A percentile compares a stretch with the other conserved stretches of the same genome.
These are phyloP conservation scores for Stemphylium vesicarium DNA, from an alignment of 2,329 filamentous ascomycete species.

Conservation along the genomic window DNA sequence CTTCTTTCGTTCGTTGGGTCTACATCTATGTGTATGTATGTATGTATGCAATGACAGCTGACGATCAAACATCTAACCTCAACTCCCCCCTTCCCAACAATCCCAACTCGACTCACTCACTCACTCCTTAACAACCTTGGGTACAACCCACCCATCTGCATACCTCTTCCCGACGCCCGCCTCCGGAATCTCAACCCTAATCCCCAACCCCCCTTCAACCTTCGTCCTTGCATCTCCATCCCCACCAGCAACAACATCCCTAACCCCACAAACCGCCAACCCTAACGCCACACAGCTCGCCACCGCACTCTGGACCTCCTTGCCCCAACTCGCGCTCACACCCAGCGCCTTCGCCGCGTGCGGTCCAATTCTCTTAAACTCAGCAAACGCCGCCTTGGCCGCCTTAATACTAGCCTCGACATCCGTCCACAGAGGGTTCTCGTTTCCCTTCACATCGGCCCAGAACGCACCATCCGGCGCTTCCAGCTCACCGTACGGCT, in stretches of 20 bases:
- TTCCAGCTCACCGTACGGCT: slow-evolving; percentile 36
- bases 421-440: slow-evolving; percentile 29
- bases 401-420: slow-evolving; percentile 38
- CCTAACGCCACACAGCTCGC: slow-evolving; percentile 45
- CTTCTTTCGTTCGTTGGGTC: no score
- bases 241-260: slow-evolving; percentile 7
- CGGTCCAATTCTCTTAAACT: slow-evolving; percentile 47
- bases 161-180: slow-evolving; percentile 49
- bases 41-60: no score
- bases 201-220: background rate
- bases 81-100: no score
- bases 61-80: no score
- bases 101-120: background rate
- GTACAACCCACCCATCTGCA: slow-evolving; percentile 56
- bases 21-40: no score
- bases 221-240: background rate
- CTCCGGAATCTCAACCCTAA: slow-evolving; percentile 48
- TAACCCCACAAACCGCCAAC: slow-evolving; percentile 36
- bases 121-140: slow-evolving; percentile 42
- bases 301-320: slow-evolving; percentile 38
- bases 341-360: slow-evolving; percentile 43
- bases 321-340: slow-evolving; percentile 48
- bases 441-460: slow-evolving; percentile 14
- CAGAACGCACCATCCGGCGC: slow-evolving; percentile 8
- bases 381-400: slow-evolving; percentile 45